phyloP scores from a whole-genome alignment of 2,329 filamentous ascomycete genomes.

The Exophiala spinifera region DNA sequence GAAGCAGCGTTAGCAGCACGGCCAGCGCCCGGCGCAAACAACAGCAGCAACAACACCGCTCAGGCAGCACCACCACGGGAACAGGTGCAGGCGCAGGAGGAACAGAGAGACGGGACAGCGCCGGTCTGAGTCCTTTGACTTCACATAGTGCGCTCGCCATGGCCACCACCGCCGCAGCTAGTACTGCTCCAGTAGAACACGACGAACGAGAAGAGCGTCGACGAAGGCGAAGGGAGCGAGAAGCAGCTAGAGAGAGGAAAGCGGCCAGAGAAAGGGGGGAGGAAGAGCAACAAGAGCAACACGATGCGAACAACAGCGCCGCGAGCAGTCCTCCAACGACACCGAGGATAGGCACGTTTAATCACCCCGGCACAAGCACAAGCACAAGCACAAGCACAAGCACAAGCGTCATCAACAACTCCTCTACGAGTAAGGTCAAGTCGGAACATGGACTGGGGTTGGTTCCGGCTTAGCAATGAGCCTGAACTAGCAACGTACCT shows the following conservation, averaged over 20 bases:
- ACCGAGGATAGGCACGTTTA: conserved; percentile 2
- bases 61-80: neutral
- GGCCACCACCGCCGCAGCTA: neutral
- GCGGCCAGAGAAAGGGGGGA: conserved; percentile 2
- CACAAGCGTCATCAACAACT: no score
- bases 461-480: neutral
- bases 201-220: conserved; percentile 17
- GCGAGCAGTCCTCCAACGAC: conserved; percentile 11
- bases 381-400: neutral
- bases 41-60: neutral
- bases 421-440: no score
- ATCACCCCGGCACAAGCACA: no score
- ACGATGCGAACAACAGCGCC: neutral
- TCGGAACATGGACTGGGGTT: neutral
- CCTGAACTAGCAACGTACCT: neutral
- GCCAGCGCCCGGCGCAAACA: conserved; percentile 23
- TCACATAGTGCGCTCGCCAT: no score
- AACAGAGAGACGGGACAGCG: conserved; percentile 1
- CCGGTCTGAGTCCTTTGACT: conserved; percentile 16
- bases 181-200: conserved; percentile 2
- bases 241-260: conserved; percentile 14
- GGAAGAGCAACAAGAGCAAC: no score
- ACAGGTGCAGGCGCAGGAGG: neutral
- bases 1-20: conserved; percentile 28
- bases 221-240: conserved; percentile 11